Evolutionary conservation across 257 asterid species (phyloP).

Genomic region (Paraleonurus japonicus): DNA sequence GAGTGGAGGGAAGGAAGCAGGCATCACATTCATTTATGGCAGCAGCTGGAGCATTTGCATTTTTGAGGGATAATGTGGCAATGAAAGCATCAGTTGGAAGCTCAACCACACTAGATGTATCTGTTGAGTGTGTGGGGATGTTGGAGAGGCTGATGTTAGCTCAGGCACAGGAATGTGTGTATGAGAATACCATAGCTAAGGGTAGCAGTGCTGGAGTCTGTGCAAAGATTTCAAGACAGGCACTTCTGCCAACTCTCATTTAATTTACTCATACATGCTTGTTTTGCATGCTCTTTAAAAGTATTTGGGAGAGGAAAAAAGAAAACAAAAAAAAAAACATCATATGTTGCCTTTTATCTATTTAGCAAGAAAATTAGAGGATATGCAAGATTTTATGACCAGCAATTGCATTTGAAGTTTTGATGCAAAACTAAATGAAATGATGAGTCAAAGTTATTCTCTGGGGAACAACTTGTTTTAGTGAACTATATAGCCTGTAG

Average conservation of each 20-base stretch:
- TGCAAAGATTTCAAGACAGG: constrained; percentile 96
- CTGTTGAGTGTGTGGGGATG: constrained; percentile 94
- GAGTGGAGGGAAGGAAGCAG: constrained; percentile 92
- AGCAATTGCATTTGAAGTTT: background rate
- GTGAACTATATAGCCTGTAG: constrained; percentile 3
- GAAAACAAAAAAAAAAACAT: background rate
- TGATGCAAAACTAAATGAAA: constrained; percentile 11
- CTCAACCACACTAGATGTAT: constrained; percentile 77
- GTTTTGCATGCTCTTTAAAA: background rate
- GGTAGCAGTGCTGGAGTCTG: constrained; percentile 94
- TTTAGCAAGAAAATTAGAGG: constrained; percentile 7
- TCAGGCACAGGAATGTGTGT: constrained; percentile 97
- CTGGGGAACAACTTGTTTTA: background rate
- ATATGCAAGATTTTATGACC: background rate
- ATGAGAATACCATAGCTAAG: constrained; percentile 90
- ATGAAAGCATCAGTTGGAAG: constrained; percentile 85
- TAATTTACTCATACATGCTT: constrained; percentile 11
- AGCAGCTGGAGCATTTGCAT: constrained; percentile 92
- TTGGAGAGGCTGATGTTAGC: constrained; percentile 96
- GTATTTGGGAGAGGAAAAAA: background rate
- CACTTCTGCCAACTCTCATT: constrained; percentile 24
- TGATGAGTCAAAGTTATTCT: background rate
- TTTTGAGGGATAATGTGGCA: constrained; percentile 80
- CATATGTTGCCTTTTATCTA: background rate
- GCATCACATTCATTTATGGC: constrained; percentile 93